Evolutionary conservation across 768 basidiomycete species (phyloP).

Genomic region (Russula griseocarnosa): DNA sequence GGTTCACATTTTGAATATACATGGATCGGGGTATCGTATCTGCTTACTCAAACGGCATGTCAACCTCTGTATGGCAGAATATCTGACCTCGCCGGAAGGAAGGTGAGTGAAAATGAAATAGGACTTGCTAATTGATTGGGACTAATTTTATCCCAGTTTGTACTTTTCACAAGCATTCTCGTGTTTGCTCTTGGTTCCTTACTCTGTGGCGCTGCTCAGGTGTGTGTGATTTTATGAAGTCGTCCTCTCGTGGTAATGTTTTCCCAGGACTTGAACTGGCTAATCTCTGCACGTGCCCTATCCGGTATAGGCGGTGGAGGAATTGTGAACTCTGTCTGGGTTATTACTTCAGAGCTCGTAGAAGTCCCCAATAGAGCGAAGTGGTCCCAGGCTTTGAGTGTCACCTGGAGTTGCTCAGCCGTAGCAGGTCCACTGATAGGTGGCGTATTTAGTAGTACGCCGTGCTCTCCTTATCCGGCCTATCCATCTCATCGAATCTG

Average conservation of each 20-base stretch:
- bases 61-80: slow-evolving; percentile 80
- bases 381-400: slow-evolving; percentile 80
- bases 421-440: slow-evolving; percentile 81
- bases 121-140: slow-evolving; percentile 10
- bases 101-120: slow-evolving; percentile 45
- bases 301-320: slow-evolving; percentile 86
- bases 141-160: slow-evolving; percentile 41
- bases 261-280: slow-evolving; percentile 51
- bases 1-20: slow-evolving; percentile 73
- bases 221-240: slow-evolving; percentile 37
- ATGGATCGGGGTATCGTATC: slow-evolving; percentile 82
- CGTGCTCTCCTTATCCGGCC: slow-evolving; percentile 5
- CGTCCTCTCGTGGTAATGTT: slow-evolving; percentile 24
- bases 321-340: slow-evolving; percentile 82
- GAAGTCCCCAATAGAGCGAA: slow-evolving; percentile 64
- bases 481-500: slow-evolving; percentile 5
- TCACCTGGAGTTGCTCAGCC: slow-evolving; percentile 86
- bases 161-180: slow-evolving; percentile 68
- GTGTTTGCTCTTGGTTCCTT: slow-evolving; percentile 77
- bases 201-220: slow-evolving; percentile 72
- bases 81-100: slow-evolving; percentile 76
- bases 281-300: slow-evolving; percentile 59
- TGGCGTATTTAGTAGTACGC: slow-evolving; percentile 73
- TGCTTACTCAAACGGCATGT: slow-evolving; percentile 81
- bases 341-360: slow-evolving; percentile 81